Percentiles rank a stretch among this genome's conserved stretches.
Conservation (phyloP, 345 rosid species). For the Punica granatum region DNA sequence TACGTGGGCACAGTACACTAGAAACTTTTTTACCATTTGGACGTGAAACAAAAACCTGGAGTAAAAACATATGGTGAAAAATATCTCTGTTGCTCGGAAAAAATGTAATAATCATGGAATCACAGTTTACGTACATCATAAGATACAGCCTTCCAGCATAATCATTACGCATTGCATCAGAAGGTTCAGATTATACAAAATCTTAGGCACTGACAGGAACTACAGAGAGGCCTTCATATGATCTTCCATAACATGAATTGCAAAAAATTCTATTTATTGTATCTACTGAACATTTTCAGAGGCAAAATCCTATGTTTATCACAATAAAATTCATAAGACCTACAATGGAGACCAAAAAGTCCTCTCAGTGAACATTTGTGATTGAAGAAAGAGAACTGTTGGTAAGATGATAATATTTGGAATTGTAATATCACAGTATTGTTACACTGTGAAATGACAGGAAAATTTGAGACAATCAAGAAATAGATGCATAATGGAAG, state of each 20-base stretch:
- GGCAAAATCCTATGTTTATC: neutral
- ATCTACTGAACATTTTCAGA: neutral
- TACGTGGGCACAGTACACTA: constrained; percentile 58
- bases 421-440: no score
- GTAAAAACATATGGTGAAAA: neutral
- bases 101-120: neutral
- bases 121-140: neutral
- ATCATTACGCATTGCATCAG: neutral
- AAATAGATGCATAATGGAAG: neutral
- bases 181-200: neutral
- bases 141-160: neutral
- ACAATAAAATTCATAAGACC: neutral
- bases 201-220: neutral
- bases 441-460: neutral
- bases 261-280: neutral
- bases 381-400: neutral
- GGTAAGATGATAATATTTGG: neutral
- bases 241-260: neutral
- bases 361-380: neutral
- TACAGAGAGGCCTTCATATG: neutral
- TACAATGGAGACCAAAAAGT: neutral
- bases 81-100: neutral
- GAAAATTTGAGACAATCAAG: neutral
- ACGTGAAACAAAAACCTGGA: constrained; percentile 79
- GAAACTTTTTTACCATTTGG: constrained; percentile 56